Evolutionary conservation across 2,329 filamentous ascomycete genomes (phyloP).

Genomic region (Bertia moriformis): DNA sequence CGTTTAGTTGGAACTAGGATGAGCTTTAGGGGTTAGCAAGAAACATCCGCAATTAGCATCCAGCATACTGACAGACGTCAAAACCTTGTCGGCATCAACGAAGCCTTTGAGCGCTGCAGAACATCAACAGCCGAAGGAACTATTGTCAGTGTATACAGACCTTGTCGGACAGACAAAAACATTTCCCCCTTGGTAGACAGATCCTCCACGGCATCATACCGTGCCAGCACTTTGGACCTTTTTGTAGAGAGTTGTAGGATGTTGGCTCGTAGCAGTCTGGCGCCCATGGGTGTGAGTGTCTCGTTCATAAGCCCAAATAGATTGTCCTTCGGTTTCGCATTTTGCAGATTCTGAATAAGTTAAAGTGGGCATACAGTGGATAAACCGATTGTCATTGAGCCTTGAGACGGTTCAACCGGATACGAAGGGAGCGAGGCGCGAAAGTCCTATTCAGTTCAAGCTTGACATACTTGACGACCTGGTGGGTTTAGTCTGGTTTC

Average conservation of each 20-base stretch:
- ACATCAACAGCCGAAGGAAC: slow-evolving; percentile 6
- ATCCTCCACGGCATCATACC: slow-evolving; percentile 76
- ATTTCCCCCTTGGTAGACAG: slow-evolving; percentile 70
- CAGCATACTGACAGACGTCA: slow-evolving; percentile 45
- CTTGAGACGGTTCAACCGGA: slow-evolving; percentile 80
- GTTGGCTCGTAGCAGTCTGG: slow-evolving; percentile 67
- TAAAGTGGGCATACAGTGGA: slow-evolving; percentile 78
- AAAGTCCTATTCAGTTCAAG: slow-evolving; percentile 55
- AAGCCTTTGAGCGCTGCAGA: slow-evolving; percentile 55
- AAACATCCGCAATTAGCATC: background rate
- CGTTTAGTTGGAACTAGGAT: slow-evolving; percentile 59
- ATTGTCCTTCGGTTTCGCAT: slow-evolving; percentile 64
- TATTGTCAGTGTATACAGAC: slow-evolving; percentile 20
- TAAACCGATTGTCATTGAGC: slow-evolving; percentile 90
- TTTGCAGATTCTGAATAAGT: slow-evolving; percentile 73
- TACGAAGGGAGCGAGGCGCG: slow-evolving; percentile 63
- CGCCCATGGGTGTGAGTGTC: slow-evolving; percentile 78
- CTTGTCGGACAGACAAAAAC: slow-evolving; percentile 62
- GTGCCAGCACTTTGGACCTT: slow-evolving; percentile 48
- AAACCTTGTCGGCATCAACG: slow-evolving; percentile 63
- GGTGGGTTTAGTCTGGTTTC: slow-evolving; percentile 5
- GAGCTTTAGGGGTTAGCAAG: slow-evolving; percentile 31
- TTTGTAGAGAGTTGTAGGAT: slow-evolving; percentile 77
- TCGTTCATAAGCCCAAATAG: slow-evolving; percentile 76
- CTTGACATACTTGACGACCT: slow-evolving; percentile 75